Conservation (phyloP, 106 monocot species). For the Alisma plantagoaquatica region DNA sequence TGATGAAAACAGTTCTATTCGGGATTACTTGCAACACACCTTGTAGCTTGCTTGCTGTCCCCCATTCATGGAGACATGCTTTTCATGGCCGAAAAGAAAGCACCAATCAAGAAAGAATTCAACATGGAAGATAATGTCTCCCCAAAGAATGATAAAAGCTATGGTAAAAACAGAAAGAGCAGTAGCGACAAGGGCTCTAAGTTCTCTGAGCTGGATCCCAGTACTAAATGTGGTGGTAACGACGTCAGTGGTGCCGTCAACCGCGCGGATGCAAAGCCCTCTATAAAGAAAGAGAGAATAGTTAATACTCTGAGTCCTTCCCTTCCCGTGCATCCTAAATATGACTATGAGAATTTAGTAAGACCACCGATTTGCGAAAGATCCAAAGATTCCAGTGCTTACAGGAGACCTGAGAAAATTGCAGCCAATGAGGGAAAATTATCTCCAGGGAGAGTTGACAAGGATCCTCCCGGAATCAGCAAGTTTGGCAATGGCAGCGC, state of each 20-base stretch:
- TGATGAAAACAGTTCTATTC: constrained; percentile 29
- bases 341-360: too few species aligned
- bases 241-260: constrained; percentile 7
- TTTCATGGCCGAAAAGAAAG: constrained; percentile 16
- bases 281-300: too few species aligned
- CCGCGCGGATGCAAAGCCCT: too few species aligned
- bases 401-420: constrained; percentile 1
- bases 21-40: constrained; percentile 2
- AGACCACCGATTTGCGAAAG: too few species aligned
- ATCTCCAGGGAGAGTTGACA: constrained; percentile 1
- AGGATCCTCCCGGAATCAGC: background rate
- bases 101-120: constrained; percentile 1
- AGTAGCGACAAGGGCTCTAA: too few species aligned
- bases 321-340: too few species aligned
- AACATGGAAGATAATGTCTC: constrained; percentile 4
- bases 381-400: background rate
- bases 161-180: too few species aligned
- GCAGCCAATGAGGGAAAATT: constrained; percentile 2
- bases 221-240: constrained; percentile 3
- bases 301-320: too few species aligned
- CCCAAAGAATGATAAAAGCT: constrained; percentile 3
- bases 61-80: constrained; percentile 20
- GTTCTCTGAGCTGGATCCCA: constrained; percentile 3
- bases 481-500: background rate
- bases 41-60: constrained; percentile 18